Evolutionary conservation across 2,329 filamentous ascomycete genomes (phyloP).

Genomic region (Aplosporella prunicola): DNA sequence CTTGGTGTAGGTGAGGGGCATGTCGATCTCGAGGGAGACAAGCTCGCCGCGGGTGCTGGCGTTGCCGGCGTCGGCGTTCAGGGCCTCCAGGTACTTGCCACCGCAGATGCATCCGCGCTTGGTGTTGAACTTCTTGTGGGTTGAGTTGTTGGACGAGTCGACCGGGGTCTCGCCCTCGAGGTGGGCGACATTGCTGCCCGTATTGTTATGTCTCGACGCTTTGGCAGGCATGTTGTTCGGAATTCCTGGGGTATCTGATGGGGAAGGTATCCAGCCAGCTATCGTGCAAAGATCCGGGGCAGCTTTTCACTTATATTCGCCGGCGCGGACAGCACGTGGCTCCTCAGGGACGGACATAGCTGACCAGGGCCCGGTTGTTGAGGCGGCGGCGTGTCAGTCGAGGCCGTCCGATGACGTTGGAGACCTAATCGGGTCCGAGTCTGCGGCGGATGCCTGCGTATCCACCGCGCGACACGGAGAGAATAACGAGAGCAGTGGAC

Average conservation of each 20-base stretch:
- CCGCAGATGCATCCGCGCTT: constrained; percentile 30
- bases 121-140: not conserved
- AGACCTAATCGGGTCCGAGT: constrained; percentile 9
- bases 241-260: constrained; percentile 1
- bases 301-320: too few species aligned
- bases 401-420: constrained; percentile 11
- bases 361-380: too few species aligned
- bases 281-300: too few species aligned
- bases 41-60: constrained; percentile 25
- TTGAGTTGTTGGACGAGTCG: constrained; percentile 7
- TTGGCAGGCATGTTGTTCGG: constrained; percentile 6
- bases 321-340: too few species aligned
- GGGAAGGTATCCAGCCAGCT: constrained; percentile 2
- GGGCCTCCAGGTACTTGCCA: constrained; percentile 27
- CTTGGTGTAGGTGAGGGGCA: constrained; percentile 39
- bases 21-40: constrained; percentile 38
- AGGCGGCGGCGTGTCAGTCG: too few species aligned
- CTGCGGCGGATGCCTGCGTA: constrained; percentile 3
- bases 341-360: too few species aligned
- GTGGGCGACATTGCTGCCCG: constrained; percentile 8
- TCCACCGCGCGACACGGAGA: constrained; percentile 4
- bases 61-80: constrained; percentile 17
- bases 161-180: constrained; percentile 5
- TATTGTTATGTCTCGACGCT: constrained; percentile 1
- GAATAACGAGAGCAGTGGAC: constrained; percentile 4